phyloP scores from a whole-genome alignment of 179 eudicot genomes.

The Beta lomatogona region DNA sequence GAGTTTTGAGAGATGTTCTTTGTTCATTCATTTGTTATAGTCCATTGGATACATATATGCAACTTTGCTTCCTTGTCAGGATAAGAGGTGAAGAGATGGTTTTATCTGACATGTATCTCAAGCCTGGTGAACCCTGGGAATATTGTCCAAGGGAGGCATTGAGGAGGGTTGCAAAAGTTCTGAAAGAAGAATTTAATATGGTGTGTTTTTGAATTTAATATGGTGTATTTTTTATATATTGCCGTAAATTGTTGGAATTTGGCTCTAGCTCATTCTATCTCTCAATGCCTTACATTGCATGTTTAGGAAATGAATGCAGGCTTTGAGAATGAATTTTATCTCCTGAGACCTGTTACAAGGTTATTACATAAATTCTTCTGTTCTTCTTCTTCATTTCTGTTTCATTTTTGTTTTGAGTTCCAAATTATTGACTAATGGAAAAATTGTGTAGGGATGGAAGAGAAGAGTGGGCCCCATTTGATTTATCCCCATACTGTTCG shows the following conservation, averaged over 20 bases:
- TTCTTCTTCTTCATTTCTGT: not conserved
- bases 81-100: slow-evolving; percentile 80
- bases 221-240: slow-evolving; percentile 46
- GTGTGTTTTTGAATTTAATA: slow-evolving; percentile 71
- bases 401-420: not conserved
- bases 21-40: not conserved
- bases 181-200: slow-evolving; percentile 94
- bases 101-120: slow-evolving; percentile 86
- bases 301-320: slow-evolving; percentile 93
- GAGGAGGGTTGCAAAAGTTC: slow-evolving; percentile 61
- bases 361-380: slow-evolving; percentile 32
- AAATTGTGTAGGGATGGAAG: slow-evolving; percentile 63
- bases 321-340: slow-evolving; percentile 89
- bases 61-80: slow-evolving; percentile 45
- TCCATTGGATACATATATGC: not conserved
- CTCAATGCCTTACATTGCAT: slow-evolving; percentile 23
- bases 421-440: not conserved
- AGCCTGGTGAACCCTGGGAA: slow-evolving; percentile 91
- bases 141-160: slow-evolving; percentile 95
- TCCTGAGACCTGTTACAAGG: slow-evolving; percentile 62
- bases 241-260: not conserved
- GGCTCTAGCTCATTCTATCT: not conserved
- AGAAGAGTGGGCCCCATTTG: slow-evolving; percentile 91
- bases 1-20: not conserved
- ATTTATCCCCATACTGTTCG: slow-evolving; percentile 75